Percentiles rank a stretch among this genome's conserved stretches.
Evolutionary conservation across 441 rosid species (phyloP).

Genomic region (Monsonia emarginata): DNA sequence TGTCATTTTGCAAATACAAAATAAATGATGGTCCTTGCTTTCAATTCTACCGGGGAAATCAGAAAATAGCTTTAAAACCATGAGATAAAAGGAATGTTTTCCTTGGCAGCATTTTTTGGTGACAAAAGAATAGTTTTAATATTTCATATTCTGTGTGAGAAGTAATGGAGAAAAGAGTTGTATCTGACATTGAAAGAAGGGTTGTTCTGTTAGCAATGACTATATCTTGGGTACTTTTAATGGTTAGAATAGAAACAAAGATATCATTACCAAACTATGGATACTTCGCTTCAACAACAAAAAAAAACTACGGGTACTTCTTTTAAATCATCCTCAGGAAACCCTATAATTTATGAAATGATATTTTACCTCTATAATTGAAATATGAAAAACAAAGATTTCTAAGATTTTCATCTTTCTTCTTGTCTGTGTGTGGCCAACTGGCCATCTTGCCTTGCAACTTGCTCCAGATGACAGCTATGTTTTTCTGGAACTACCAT

Average conservation of each 20-base stretch:
- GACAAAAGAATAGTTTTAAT: not conserved
- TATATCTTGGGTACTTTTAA: not conserved
- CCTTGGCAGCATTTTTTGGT: not conserved
- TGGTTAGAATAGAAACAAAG: not conserved
- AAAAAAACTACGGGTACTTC: too few relatives aligned
- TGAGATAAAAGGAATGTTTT: not conserved
- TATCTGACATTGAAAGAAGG: not conserved
- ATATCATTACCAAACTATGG: not conserved
- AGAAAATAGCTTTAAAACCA: not conserved
- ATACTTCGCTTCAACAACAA: not conserved
- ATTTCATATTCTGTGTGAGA: not conserved
- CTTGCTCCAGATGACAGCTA: not conserved
- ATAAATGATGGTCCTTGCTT: not conserved
- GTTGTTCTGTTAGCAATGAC: not conserved
- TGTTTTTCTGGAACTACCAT: conserved; percentile 2
- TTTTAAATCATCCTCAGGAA: not conserved
- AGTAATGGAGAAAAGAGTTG: not conserved
- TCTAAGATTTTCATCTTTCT: not conserved
- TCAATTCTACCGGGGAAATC: not conserved
- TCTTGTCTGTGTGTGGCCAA: not conserved
- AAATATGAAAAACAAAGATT: not conserved
- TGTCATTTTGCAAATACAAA: not conserved
- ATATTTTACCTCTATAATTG: not conserved
- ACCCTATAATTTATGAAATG: not conserved
- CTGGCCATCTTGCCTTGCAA: not conserved